phyloP scores from a whole-genome alignment of 208 protist genomes.

The Wallacemonas sp. region DNA sequence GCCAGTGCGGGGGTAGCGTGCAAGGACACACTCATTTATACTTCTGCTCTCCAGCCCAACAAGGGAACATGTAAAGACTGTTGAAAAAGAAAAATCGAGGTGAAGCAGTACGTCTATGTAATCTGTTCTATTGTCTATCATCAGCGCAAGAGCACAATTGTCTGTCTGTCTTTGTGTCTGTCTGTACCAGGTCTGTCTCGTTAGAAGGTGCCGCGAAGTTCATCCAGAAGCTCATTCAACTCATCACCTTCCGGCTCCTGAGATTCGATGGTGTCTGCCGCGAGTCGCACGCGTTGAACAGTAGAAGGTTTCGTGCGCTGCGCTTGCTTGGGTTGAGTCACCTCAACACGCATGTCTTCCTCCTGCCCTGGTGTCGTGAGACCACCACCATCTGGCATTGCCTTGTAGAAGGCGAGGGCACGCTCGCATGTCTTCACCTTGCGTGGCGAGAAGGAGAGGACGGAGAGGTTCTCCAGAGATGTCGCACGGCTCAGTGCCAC shows the following conservation, averaged over 20 bases:
- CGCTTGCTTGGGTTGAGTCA: too few species aligned
- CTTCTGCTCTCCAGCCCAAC: too few species aligned
- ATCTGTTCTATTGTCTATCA: not conserved
- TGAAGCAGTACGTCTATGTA: not conserved
- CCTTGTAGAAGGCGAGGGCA: conserved; percentile 52
- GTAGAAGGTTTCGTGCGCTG: too few species aligned
- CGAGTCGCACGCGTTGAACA: too few species aligned
- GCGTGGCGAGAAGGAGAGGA: conserved; percentile 41
- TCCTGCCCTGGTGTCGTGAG: not conserved
- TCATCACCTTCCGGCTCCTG: not conserved
- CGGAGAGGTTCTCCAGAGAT: conserved; percentile 40
- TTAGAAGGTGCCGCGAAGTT: not conserved
- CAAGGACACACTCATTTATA: too few species aligned
- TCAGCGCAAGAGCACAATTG: not conserved
- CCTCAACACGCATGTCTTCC: too few species aligned
- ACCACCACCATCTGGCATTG: conserved; percentile 14
- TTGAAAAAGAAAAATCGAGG: not conserved
- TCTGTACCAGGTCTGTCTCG: not conserved
- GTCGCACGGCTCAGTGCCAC: conserved; percentile 72
- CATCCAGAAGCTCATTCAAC: not conserved
- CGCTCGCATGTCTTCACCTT: conserved; percentile 45
- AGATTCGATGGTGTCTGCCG: too few species aligned
- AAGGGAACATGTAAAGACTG: not conserved
- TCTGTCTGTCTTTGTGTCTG: not conserved
- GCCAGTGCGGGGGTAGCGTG: too few species aligned